These are phyloP conservation scores for Ensete glaucum DNA, from an alignment of 176 grass and related monocot genomes.

Conservation along the genomic window DNA sequence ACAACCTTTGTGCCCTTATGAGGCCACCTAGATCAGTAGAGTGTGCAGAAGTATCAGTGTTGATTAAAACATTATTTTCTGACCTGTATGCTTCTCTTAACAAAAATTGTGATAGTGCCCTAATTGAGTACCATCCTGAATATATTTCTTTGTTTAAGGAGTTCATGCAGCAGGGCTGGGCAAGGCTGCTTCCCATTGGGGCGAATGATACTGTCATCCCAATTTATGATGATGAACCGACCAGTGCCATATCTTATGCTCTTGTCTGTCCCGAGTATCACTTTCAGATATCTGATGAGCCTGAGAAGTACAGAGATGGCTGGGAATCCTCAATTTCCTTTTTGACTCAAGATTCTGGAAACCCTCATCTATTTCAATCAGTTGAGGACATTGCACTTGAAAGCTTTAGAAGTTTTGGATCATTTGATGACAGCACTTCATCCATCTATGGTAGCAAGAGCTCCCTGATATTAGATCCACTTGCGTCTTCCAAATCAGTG, in stretches of 20 bases:
- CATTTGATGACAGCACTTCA: conserved; percentile 22
- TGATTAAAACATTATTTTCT: conserved; percentile 62
- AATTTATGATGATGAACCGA: conserved; percentile 93
- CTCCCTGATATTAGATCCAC: conserved; percentile 30
- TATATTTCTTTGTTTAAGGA: conserved; percentile 58
- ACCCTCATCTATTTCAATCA: conserved; percentile 60
- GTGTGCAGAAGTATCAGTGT: conserved; percentile 46
- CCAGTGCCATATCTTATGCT: conserved; percentile 81
- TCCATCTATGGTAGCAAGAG: conserved; percentile 45
- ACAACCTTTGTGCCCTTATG: conserved; percentile 25
- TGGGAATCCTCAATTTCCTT: conserved; percentile 47
- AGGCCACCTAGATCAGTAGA: conserved; percentile 42
- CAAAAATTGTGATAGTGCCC: conserved; percentile 47
- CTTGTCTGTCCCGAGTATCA: conserved; percentile 72
- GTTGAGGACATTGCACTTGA: conserved; percentile 70
- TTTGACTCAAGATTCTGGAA: conserved; percentile 56
- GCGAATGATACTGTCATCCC: conserved; percentile 68
- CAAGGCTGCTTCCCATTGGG: conserved; percentile 61
- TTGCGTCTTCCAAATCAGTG: conserved; percentile 27
- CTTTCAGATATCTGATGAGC: conserved; percentile 51
- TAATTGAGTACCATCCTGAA: conserved; percentile 54
- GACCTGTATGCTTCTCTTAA: conserved; percentile 53
- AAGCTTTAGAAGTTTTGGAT: conserved; percentile 32
- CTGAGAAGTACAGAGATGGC: conserved; percentile 39
- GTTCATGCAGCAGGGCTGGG: conserved; percentile 51